Evolutionary conservation across 305 asterid species (phyloP).

Genomic region (Lippia alba): DNA sequence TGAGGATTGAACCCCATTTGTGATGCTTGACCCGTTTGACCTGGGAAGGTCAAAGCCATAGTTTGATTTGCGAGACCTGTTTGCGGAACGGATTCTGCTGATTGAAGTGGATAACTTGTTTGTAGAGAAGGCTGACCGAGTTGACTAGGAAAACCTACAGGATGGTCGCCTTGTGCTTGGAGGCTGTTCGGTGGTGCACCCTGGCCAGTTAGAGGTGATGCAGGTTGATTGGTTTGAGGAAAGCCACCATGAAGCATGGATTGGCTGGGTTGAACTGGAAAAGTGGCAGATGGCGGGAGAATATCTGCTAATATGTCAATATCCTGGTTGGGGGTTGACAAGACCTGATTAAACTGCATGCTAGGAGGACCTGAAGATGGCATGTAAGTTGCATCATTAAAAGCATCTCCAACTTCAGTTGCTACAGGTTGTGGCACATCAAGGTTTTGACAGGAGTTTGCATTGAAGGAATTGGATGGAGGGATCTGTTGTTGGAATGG

Average conservation of each 20-base stretch:
- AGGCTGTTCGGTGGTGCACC: constrained; percentile 48
- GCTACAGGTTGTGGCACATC: constrained; percentile 46
- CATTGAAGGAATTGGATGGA: constrained; percentile 49
- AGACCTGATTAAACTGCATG: constrained; percentile 55
- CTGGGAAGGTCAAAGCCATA: constrained; percentile 50
- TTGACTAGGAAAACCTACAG: constrained; percentile 51
- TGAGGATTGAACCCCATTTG: constrained; percentile 63
- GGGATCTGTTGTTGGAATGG: constrained; percentile 51
- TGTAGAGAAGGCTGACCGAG: constrained; percentile 47
- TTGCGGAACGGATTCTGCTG: constrained; percentile 41
- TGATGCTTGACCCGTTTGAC: constrained; percentile 61
- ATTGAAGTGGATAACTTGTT: constrained; percentile 51
- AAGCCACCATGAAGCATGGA: constrained; percentile 43
- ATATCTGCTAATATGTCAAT: constrained; percentile 91
- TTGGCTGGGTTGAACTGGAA: constrained; percentile 49
- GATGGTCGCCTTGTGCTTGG: constrained; percentile 54
- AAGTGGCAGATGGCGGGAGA: constrained; percentile 73
- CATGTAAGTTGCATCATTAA: constrained; percentile 42
- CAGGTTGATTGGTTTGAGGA: constrained; percentile 52
- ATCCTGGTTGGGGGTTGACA: constrained; percentile 51
- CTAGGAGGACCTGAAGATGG: constrained; percentile 46
- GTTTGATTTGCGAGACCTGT: constrained; percentile 42
- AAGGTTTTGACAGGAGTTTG: constrained; percentile 47
- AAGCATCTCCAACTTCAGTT: constrained; percentile 49
- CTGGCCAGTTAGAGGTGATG: constrained; percentile 33